Conservation (phyloP, 2,329 filamentous ascomycete genomes). For the Thielaviopsis musarum region DNA sequence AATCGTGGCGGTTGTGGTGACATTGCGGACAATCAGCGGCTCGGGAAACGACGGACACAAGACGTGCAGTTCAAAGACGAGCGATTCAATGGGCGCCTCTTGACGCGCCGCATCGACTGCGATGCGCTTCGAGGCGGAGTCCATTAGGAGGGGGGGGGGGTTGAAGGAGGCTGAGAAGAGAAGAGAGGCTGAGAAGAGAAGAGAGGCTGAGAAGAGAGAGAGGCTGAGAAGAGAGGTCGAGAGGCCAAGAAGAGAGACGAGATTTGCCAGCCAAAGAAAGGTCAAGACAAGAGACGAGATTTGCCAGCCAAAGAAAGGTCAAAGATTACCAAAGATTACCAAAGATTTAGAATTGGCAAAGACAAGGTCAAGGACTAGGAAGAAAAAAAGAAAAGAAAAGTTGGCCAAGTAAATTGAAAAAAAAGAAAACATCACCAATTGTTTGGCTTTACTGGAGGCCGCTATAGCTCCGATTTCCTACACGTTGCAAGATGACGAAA, state of each 20-base stretch:
- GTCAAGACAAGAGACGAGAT: not conserved
- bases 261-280: not conserved
- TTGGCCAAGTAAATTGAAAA: too few relatives aligned
- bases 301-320: too few relatives aligned
- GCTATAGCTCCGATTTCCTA: not conserved
- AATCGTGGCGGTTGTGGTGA: slow-evolving; percentile 35
- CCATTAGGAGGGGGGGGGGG: not conserved
- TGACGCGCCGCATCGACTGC: slow-evolving; percentile 13
- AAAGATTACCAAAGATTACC: not conserved
- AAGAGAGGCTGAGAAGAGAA: not conserved
- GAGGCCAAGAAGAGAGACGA: not conserved
- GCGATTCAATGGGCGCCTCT: slow-evolving; percentile 17
- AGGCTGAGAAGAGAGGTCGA: not conserved
- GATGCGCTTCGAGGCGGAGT: slow-evolving; percentile 15
- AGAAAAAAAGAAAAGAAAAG: too few relatives aligned
- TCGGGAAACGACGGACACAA: slow-evolving; percentile 39
- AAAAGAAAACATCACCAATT: not conserved
- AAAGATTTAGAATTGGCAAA: not conserved
- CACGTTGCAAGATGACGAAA: not conserved
- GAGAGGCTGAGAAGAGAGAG: not conserved
- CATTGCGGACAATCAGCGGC: slow-evolving; percentile 30
- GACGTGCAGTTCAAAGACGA: slow-evolving; percentile 37
- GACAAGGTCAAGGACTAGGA: not conserved
- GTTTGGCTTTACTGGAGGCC: not conserved
- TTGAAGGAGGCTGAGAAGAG: not conserved